phyloP scores from a whole-genome alignment of 345 rosid genomes.

The Heritiera littoralis region DNA sequence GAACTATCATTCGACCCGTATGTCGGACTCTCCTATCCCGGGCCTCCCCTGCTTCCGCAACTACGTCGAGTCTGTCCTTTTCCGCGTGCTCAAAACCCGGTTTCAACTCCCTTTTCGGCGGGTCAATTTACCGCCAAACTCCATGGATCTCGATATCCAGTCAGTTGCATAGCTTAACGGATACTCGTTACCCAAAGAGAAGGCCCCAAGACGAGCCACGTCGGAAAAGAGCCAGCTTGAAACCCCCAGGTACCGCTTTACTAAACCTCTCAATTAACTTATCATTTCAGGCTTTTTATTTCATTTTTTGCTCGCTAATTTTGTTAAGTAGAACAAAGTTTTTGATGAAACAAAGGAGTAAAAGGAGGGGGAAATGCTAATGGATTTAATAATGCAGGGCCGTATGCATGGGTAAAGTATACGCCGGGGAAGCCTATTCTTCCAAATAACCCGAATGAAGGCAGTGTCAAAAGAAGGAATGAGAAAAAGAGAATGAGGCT shows the following conservation, averaged over 20 bases:
- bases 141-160: constrained; percentile 33
- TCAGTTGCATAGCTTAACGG: constrained; percentile 61
- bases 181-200: constrained; percentile 72
- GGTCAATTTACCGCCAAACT: constrained; percentile 7
- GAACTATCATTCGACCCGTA: constrained; percentile 15
- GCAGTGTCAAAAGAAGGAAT: constrained; percentile 76
- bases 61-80: neutral
- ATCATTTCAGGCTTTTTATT: neutral
- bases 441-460: constrained; percentile 77
- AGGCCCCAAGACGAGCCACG: constrained; percentile 73
- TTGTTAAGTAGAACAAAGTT: neutral
- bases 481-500: constrained; percentile 74
- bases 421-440: constrained; percentile 75
- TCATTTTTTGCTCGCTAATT: neutral
- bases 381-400: constrained; percentile 53
- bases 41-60: neutral
- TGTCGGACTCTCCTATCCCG: constrained; percentile 9
- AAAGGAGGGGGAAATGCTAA: constrained; percentile 15
- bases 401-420: constrained; percentile 77
- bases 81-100: neutral
- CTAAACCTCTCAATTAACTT: neutral
- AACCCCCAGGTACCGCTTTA: constrained; percentile 57
- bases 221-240: constrained; percentile 69
- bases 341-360: neutral
- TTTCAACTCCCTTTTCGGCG: neutral